These are phyloP conservation scores for Colletotrichum tropicicola DNA, from an alignment of 2,329 filamentous ascomycete species.

Conservation along the genomic window DNA sequence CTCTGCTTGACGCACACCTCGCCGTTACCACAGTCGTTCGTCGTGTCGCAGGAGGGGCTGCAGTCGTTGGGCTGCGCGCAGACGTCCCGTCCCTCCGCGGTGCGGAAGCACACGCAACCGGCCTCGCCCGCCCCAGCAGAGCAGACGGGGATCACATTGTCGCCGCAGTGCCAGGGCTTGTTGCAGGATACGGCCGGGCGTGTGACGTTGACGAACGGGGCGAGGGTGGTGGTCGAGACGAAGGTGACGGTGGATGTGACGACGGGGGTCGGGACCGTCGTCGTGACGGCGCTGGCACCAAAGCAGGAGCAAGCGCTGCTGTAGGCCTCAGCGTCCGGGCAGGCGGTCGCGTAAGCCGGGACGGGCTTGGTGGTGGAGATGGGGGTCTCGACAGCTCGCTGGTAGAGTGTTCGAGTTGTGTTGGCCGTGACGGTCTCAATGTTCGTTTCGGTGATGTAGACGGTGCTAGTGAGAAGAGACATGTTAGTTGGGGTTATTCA, in stretches of 20 bases:
- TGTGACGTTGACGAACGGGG: constrained; percentile 15
- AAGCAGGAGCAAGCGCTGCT: constrained; percentile 39
- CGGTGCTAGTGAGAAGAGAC: background rate
- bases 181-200: constrained; percentile 5
- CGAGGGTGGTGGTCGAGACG: constrained; percentile 24
- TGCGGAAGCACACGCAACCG: constrained; percentile 24
- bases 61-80: constrained; percentile 23
- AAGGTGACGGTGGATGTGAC: constrained; percentile 49
- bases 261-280: constrained; percentile 47
- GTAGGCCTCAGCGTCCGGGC: constrained; percentile 32
- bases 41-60: background rate
- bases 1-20: constrained; percentile 28
- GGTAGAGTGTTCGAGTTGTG: constrained; percentile 4
- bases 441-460: constrained; percentile 19
- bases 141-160: constrained; percentile 1
- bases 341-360: constrained; percentile 37
- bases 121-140: background rate
- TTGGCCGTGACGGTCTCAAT: constrained; percentile 11
- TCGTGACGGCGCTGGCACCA: constrained; percentile 35
- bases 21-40: constrained; percentile 6
- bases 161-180: constrained; percentile 15
- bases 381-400: constrained; percentile 40
- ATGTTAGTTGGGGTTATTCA: background rate
- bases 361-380: constrained; percentile 68
- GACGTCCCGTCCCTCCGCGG: constrained; percentile 13